These are phyloP conservation scores for Boletales sp. DNA, from an alignment of 768 basidiomycete genomes.

Conservation along the genomic window DNA sequence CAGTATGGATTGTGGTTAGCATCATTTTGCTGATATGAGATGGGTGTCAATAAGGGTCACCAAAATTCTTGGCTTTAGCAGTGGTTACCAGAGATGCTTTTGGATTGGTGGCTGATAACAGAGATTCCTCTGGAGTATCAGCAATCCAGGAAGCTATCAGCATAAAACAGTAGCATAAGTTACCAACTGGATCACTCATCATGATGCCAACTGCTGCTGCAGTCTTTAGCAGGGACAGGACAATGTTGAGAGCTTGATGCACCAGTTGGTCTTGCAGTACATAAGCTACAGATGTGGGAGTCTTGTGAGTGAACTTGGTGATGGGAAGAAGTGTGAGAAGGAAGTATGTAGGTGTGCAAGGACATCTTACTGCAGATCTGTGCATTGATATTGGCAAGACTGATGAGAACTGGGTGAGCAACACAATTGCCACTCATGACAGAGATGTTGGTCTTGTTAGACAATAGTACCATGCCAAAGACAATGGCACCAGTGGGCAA, in stretches of 20 bases:
- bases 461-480: not conserved
- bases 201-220: not conserved
- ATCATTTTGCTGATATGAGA: constrained; percentile 11
- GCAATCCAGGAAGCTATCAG: not conserved
- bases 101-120: not conserved
- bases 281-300: not conserved
- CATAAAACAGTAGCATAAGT: not conserved
- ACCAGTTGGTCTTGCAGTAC: not conserved
- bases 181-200: not conserved
- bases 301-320: constrained; percentile 7
- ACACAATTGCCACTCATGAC: not conserved
- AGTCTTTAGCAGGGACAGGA: not conserved
- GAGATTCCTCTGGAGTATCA: not conserved
- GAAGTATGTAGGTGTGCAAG: constrained; percentile 6
- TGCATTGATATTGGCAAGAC: constrained; percentile 10
- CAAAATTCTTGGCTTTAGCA: constrained; percentile 28
- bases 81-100: constrained; percentile 31
- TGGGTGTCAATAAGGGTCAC: constrained; percentile 27
- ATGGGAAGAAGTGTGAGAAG: constrained; percentile 6
- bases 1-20: not conserved
- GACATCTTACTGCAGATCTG: constrained; percentile 11
- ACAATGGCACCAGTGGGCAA: not conserved
- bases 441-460: not conserved
- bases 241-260: not conserved
- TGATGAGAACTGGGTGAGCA: constrained; percentile 8